These are phyloP conservation scores for Nemania bipapillata DNA, from an alignment of 2,329 filamentous ascomycete species.

Conservation along the genomic window DNA sequence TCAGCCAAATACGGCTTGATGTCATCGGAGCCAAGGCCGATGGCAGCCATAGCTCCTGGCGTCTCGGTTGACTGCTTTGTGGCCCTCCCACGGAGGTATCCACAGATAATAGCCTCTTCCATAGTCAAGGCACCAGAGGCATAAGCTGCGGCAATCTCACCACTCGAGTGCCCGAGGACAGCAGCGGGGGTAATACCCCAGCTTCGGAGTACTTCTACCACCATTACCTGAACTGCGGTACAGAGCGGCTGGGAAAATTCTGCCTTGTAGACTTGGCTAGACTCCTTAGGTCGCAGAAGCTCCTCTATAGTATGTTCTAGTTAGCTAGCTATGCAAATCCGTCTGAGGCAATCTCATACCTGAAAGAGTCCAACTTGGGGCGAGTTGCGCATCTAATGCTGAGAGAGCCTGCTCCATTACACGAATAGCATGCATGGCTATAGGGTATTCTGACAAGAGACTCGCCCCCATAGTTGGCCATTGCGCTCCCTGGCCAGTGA, in stretches of 20 bases:
- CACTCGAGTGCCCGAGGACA: constrained; percentile 19
- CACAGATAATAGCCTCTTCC: constrained; percentile 54
- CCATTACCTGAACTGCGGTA: constrained; percentile 12
- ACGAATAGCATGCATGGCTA: background rate
- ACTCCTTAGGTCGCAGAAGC: background rate
- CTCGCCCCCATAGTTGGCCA: constrained; percentile 22
- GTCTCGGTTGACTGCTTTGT: constrained; percentile 37
- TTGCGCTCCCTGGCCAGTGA: constrained; percentile 31
- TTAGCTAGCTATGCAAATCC: background rate
- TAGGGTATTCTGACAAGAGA: background rate
- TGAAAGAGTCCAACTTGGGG: constrained; percentile 20
- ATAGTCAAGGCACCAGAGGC: constrained; percentile 49
- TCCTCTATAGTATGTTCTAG: constrained; percentile 9
- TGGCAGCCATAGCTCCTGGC: constrained; percentile 55
- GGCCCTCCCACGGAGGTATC: constrained; percentile 56
- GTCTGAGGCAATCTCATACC: constrained; percentile 7
- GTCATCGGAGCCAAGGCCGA: constrained; percentile 52
- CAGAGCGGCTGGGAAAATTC: constrained; percentile 19
- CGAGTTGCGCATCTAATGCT: constrained; percentile 2
- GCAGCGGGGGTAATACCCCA: background rate
- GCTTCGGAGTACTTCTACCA: background rate
- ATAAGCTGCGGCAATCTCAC: constrained; percentile 26
- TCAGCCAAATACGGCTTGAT: constrained; percentile 46
- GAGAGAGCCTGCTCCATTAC: constrained; percentile 18
- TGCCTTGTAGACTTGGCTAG: constrained; percentile 10